Percentiles rank a stretch among this genome's conserved stretches.
phyloP scores from a whole-genome alignment of 495 filamentous ascomycete genomes.

The Talaromyces thailandensis region DNA sequence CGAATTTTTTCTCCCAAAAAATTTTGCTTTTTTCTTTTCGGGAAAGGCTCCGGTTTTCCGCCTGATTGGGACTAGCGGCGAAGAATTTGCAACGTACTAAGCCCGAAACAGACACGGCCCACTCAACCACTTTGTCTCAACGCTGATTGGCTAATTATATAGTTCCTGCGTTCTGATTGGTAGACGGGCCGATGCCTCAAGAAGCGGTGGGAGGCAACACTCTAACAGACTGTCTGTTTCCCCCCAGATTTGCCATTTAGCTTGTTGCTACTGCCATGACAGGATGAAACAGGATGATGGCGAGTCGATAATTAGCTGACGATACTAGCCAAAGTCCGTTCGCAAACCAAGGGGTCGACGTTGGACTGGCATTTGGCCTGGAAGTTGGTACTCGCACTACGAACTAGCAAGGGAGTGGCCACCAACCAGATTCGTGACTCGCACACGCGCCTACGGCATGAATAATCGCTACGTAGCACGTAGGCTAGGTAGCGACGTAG shows the following conservation, averaged over 20 bases:
- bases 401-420: not conserved
- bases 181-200: not conserved
- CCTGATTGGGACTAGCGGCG: conserved; percentile 4
- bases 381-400: not conserved
- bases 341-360: not conserved
- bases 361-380: not conserved
- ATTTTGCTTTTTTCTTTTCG: not conserved
- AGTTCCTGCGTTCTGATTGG: not conserved
- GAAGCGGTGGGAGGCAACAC: conserved; percentile 1
- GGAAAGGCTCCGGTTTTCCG: not conserved
- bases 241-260: not conserved
- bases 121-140: not conserved
- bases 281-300: not conserved
- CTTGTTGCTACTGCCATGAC: not conserved
- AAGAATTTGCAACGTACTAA: conserved; percentile 4
- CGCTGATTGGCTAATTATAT: not conserved
- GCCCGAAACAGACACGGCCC: not conserved
- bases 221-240: not conserved
- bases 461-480: not conserved
- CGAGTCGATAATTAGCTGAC: not conserved
- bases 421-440: conserved; percentile 1
- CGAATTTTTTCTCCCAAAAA: not conserved
- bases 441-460: not conserved
- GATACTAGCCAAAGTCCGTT: not conserved
- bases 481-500: not conserved